These are phyloP conservation scores for Capronia americana DNA, from an alignment of 2,329 filamentous ascomycete genomes.

Conservation along the genomic window DNA sequence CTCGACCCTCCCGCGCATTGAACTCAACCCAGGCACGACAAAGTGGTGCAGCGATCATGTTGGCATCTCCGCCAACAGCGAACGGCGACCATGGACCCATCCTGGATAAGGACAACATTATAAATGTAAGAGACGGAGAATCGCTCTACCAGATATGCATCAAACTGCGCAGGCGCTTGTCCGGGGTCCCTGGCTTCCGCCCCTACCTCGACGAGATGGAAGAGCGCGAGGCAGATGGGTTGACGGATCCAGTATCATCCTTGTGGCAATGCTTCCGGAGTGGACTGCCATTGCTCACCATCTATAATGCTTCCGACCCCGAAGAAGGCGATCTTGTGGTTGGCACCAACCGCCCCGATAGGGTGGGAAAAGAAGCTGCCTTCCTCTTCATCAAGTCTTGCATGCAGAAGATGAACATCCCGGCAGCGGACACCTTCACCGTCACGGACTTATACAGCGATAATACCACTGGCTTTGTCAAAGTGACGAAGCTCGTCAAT, in stretches of 20 bases:
- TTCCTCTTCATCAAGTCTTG: conserved; percentile 94
- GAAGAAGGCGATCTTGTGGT: conserved; percentile 66
- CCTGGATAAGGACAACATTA: conserved; percentile 86
- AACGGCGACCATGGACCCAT: conserved; percentile 61
- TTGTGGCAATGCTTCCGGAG: conserved; percentile 86
- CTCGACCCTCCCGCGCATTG: background rate
- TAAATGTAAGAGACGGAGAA: conserved; percentile 94
- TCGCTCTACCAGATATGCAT: conserved; percentile 97
- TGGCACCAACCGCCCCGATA: conserved; percentile 60
- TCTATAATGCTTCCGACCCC: conserved; percentile 86
- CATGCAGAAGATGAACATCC: conserved; percentile 78
- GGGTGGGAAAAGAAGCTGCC: conserved; percentile 84
- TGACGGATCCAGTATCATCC: conserved; percentile 81
- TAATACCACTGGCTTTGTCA: conserved; percentile 96
- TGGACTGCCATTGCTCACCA: conserved; percentile 81
- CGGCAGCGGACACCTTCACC: conserved; percentile 84
- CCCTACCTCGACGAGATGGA: conserved; percentile 74
- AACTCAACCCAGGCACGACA: conserved; percentile 4
- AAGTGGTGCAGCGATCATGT: conserved; percentile 36
- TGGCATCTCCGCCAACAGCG: conserved; percentile 48
- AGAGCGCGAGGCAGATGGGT: conserved; percentile 65
- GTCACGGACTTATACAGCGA: conserved; percentile 90
- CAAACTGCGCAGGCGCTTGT: conserved; percentile 78
- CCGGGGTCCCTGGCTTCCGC: conserved; percentile 83
- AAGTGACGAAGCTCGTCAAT: conserved; percentile 87